phyloP scores from a whole-genome alignment of 371 early-diverging fungal genomes.

The Mycotypha africana region DNA sequence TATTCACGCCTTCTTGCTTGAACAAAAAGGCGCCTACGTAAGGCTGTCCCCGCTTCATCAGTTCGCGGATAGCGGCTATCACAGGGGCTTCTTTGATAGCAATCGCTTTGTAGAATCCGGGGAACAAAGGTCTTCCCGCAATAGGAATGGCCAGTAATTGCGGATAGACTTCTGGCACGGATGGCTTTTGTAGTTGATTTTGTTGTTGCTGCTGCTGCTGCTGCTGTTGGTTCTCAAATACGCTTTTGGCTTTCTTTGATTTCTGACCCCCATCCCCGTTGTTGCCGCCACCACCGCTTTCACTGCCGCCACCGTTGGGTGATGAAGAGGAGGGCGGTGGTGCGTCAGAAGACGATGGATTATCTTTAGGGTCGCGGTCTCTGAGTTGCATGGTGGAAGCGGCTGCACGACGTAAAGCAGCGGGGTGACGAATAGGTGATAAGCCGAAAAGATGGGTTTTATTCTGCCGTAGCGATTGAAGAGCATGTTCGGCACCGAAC shows the following conservation, averaged over 20 bases:
- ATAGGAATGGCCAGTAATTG: constrained; percentile 92
- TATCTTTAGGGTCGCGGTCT: constrained; percentile 34
- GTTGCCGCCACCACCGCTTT: constrained; percentile 18
- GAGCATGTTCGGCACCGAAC: constrained; percentile 31
- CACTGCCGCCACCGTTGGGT: constrained; percentile 13
- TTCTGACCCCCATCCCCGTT: constrained; percentile 16
- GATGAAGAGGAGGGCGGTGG: constrained; percentile 3
- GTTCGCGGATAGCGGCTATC: constrained; percentile 83
- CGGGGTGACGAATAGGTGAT: constrained; percentile 28
- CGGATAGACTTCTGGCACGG: constrained; percentile 84
- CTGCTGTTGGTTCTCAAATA: constrained; percentile 56
- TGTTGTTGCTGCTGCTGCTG: too few species aligned
- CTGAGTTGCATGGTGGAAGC: constrained; percentile 18
- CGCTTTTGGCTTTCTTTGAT: constrained; percentile 12
- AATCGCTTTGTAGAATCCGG: constrained; percentile 96
- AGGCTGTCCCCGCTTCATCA: constrained; percentile 88
- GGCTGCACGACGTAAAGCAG: constrained; percentile 21
- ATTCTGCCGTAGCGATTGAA: constrained; percentile 18
- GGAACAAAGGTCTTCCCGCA: constrained; percentile 91
- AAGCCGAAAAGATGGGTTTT: constrained; percentile 28
- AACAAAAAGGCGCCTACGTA: constrained; percentile 92
- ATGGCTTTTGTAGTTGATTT: constrained; percentile 55
- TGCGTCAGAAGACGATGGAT: constrained; percentile 17
- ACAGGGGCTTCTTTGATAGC: constrained; percentile 92
- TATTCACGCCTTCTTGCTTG: constrained; percentile 82